Evolutionary conservation across 495 filamentous ascomycete genomes (phyloP), one percentile per base, ranked within the genome.

Genomic region (Aspergillus panamensis): DNA sequence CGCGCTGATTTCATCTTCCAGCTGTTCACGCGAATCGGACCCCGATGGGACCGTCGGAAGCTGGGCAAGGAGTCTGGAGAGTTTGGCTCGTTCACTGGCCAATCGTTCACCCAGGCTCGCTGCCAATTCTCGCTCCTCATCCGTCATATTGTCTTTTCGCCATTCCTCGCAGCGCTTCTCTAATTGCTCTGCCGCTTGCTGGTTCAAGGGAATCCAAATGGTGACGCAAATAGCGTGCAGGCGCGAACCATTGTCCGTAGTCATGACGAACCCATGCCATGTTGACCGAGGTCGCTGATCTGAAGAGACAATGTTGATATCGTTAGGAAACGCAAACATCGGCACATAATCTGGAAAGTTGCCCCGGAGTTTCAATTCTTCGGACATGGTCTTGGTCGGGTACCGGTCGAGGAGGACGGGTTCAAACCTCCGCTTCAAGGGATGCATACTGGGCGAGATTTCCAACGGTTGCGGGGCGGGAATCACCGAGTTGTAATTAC

Each of bases 211-310:
- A 52, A 92, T 87, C 94, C 94, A 98, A 30, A 96, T 81, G 51
- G 91, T 94, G 55, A 97, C 79, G 62, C 89, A 92, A 57, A 97
- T 89, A 29, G 91, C 94, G 66, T 98, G 92, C 17, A 97, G 79
- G 63, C 90, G 92, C 40, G 91, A 89, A 60, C 90, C 92, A 68
- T 97, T 94, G 33, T 87, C 87, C 42, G 87, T 89, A 4, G 94
- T 98, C 94, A 98, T 97, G 57, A 90, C 91, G 69, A 97, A 98
- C 42, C 94, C 94, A 77, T 98, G 94, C 94, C 94, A 98, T 19
- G 93, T 96, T 43, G 94, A 88, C 53, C 92, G 80, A 2, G 94
- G 94, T 59, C 91, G 82, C 66, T 97, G 92, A 66, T 98, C 94
- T 2, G 91, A 91, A 8, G 94, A 96, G 8, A 97, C 89, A 51